Base-by-base conservation (phyloP, 768 basidiomycete species). In the Hygrophoropsis aurantiaca region DNA sequence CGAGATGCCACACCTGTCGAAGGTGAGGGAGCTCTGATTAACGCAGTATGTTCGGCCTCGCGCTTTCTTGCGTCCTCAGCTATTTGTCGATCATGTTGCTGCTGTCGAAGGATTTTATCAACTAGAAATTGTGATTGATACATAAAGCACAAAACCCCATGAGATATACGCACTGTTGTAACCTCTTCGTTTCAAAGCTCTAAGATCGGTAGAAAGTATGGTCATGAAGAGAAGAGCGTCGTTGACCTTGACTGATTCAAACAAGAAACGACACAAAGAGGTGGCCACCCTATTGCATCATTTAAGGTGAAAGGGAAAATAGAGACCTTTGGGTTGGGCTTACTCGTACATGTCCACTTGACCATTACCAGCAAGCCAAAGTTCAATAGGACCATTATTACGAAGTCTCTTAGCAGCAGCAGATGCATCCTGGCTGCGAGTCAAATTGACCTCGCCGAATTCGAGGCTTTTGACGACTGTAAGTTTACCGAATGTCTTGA, bases 341-440 rank as follows among this genome's bases (percentile, higher is more conserved):
- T 58, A 92, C 91, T 97, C 94, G 58, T 89, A 97, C 80, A 94
- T 89, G 57, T 97, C 91, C 36, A 90, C 73, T 52, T 86, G 79
- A 1, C 84, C 71, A 49, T 82, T 81, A n/a, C 75, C 74, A 5
- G 90, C 87, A 26, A 94, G 71, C 78, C 86, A 90, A 20, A 97
- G 64, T 40, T 87, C 77, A 27, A 91, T 80, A n/a, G 85, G 77
- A 3, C 79, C 77, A 4, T 76, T 74, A 11, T 73, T 71, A 9
- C 74, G 70, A 25, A 72, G 62, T 46, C 78, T 72, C 44, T 72
- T 74, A 34, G 88, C 84, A 39, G 82, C 81, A 19, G 90, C 91
- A 19, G 89, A 90, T 0, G 86, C 80, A 45, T 89, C 86, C 51
- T 84, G 78, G 35, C 67, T 80, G 48, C 77, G 75, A 4, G 77